These are phyloP conservation scores for Kluyveromyces sp. DNA, from an alignment of 1,139 yeast species.

Conservation along the genomic window DNA sequence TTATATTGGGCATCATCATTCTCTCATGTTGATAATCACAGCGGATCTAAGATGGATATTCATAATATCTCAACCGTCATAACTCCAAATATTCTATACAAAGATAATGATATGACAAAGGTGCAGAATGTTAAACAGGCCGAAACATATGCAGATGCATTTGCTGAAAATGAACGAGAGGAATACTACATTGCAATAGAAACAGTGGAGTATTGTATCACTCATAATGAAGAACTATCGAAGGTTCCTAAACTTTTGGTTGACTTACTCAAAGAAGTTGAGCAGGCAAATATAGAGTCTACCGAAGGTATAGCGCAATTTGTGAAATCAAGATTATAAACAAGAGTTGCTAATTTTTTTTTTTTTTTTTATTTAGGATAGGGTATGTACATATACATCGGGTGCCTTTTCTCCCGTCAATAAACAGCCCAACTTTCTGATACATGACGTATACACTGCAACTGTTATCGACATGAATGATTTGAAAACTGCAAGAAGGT, in stretches of 20 bases:
- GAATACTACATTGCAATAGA: conserved; percentile 86
- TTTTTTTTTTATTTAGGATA: neutral
- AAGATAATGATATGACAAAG: conserved; percentile 29
- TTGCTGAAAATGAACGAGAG: conserved; percentile 53
- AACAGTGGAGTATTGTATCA: conserved; percentile 78
- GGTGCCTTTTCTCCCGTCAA: no score
- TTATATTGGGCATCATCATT: conserved; percentile 95
- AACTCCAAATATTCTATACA: conserved; percentile 79
- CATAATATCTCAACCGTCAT: conserved; percentile 93
- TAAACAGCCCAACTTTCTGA: no score
- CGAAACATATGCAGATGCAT: conserved; percentile 31
- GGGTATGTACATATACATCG: neutral
- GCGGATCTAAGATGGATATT: conserved; percentile 94
- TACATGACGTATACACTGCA: no score
- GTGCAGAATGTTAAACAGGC: conserved; percentile 8
- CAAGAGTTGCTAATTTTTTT: conserved; percentile 5
- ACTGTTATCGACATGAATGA: no score
- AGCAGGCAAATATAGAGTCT: conserved; percentile 21
- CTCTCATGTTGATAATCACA: conserved; percentile 77
- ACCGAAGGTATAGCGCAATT: conserved; percentile 15
- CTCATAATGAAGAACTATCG: conserved; percentile 72
- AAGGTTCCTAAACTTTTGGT: conserved; percentile 58
- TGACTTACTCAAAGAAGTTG: conserved; percentile 31
- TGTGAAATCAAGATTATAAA: conserved; percentile 11
- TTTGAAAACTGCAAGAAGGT: no score